phyloP scores from a whole-genome alignment of 352 stramenopile genomes.

The Globisporangium rhizosaccharum region DNA sequence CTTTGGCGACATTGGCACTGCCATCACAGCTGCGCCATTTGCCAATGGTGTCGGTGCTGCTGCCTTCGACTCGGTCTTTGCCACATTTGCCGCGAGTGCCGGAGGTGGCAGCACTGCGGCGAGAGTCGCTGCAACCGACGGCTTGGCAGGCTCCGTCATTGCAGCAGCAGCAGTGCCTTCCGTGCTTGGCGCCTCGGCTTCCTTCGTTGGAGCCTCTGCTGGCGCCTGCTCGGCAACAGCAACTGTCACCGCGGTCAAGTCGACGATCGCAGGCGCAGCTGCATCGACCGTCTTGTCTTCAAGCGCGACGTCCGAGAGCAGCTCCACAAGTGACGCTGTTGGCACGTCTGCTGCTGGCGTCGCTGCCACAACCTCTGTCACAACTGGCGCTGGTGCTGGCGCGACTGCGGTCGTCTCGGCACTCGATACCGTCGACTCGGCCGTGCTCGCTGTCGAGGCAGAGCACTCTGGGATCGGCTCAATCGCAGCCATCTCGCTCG shows the following conservation, averaged over 20 bases:
- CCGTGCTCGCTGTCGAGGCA: constrained; percentile 2
- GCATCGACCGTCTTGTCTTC: constrained; percentile 7
- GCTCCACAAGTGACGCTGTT: neutral
- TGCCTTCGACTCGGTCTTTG: neutral
- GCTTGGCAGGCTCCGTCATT: neutral
- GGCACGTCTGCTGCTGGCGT: neutral
- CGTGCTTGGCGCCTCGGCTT: no score
- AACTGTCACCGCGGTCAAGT: neutral
- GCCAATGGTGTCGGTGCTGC: neutral
- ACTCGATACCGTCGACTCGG: neutral
- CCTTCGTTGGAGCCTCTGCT: neutral
- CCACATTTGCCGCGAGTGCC: neutral
- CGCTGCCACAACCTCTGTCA: no score
- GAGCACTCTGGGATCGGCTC: neutral
- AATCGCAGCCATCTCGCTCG: neutral
- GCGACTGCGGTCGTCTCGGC: neutral
- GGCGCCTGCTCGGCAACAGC: neutral
- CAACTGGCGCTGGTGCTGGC: neutral
- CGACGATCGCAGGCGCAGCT: neutral
- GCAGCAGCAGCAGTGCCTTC: neutral
- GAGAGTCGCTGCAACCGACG: neutral
- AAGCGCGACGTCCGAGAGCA: constrained; percentile 6
- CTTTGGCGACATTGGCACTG: constrained; percentile 5
- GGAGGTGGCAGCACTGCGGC: neutral
- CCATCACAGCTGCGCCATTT: constrained; percentile 10